Percentiles rank a stretch among this genome's conserved stretches.
phyloP scores from a whole-genome alignment of 352 stramenopile species.

The Peronospora belbahrii region DNA sequence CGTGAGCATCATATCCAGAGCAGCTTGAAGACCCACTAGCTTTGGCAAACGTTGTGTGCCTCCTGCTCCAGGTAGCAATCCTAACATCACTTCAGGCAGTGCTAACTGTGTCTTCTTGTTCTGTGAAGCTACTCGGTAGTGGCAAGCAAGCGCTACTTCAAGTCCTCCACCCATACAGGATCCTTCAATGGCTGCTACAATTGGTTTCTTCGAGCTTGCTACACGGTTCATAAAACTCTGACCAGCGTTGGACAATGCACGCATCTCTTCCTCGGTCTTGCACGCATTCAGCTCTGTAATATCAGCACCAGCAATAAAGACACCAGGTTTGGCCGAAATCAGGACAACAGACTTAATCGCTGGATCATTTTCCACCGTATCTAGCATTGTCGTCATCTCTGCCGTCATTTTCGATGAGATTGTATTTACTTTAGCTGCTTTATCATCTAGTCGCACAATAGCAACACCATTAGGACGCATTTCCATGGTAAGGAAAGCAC shows the following conservation, averaged over 20 bases:
- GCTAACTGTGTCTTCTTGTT: constrained; percentile 94
- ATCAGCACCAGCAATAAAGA: constrained; percentile 97
- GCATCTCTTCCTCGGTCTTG: constrained; percentile 89
- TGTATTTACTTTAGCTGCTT: constrained; percentile 89
- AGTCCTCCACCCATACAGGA: constrained; percentile 94
- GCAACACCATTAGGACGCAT: constrained; percentile 82
- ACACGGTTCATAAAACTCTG: constrained; percentile 92
- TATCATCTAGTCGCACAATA: constrained; percentile 89
- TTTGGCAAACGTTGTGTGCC: constrained; percentile 94
- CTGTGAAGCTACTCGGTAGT: constrained; percentile 95
- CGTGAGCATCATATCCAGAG: constrained; percentile 97
- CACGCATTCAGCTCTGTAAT: constrained; percentile 92
- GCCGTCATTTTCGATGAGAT: constrained; percentile 87
- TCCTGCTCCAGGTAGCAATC: constrained; percentile 95
- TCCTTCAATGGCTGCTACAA: constrained; percentile 96
- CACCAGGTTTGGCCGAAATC: constrained; percentile 94
- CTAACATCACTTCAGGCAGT: constrained; percentile 96
- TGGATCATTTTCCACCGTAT: constrained; percentile 83
- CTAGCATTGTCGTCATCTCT: constrained; percentile 83
- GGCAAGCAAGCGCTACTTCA: constrained; percentile 95
- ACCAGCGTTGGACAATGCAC: constrained; percentile 85
- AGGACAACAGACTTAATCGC: constrained; percentile 96
- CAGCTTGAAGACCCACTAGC: constrained; percentile 88
- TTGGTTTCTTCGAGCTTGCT: constrained; percentile 88
- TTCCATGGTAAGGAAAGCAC: constrained; percentile 86